Conservation (phyloP, 2,329 filamentous ascomycete genomes). For the Macrophomina phaseolina region DNA sequence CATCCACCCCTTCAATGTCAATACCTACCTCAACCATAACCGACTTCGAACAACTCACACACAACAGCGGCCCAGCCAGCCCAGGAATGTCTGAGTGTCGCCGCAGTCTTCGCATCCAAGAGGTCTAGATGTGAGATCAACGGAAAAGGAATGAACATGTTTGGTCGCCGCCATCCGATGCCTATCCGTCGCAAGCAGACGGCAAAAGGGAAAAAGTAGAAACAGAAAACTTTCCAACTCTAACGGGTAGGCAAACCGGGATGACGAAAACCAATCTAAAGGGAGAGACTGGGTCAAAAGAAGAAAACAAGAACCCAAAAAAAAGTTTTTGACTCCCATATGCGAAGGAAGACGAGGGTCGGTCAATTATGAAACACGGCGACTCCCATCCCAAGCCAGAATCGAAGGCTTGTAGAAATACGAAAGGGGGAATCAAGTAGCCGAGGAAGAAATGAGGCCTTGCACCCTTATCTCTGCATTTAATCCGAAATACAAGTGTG, state of each 20-base stretch:
- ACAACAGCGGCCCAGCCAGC: constrained; percentile 24
- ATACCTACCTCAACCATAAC: background rate
- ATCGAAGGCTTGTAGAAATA: constrained; percentile 2
- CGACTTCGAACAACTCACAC: background rate
- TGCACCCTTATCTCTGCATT: constrained; percentile 25
- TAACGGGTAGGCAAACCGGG: constrained; percentile 8
- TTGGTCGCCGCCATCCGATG: constrained; percentile 9
- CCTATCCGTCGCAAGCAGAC: background rate
- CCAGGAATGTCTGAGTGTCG: constrained; percentile 10
- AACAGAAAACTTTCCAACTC: constrained; percentile 8
- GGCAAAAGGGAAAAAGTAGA: background rate
- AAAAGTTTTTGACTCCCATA: constrained; percentile 14
- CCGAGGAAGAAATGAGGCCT: constrained; percentile 23
- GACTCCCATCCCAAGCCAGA: constrained; percentile 5
- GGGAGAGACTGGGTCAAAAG: constrained; percentile 19
- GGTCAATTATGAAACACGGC: constrained; percentile 11
- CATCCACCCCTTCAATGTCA: constrained; percentile 4
- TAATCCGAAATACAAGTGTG: constrained; percentile 25
- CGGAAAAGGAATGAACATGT: constrained; percentile 20
- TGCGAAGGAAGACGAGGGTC: constrained; percentile 17
- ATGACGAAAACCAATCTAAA: constrained; percentile 14
- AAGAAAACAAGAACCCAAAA: constrained; percentile 7
- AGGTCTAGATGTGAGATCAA: constrained; percentile 17
- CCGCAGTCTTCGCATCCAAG: constrained; percentile 20
- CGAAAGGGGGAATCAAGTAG: constrained; percentile 7